phyloP scores from a whole-genome alignment of 108 stramenopile species.

The Cyclotella kingstonii region DNA sequence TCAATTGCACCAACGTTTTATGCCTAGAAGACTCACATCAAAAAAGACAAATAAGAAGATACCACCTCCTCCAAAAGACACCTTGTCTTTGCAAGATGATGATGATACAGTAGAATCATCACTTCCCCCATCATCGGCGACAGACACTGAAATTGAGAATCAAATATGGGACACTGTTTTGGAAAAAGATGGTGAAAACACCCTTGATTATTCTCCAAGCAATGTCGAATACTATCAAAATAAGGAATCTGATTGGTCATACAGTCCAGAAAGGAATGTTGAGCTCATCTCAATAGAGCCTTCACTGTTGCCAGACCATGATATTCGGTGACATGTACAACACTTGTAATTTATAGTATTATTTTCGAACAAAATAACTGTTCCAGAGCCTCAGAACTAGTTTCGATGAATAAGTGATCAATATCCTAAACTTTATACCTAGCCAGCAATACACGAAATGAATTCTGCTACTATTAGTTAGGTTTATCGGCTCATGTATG shows the following conservation, averaged over 20 bases:
- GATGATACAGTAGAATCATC: not conserved
- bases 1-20: conserved; percentile 26
- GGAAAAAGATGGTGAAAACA: not conserved
- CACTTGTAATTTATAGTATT: too few species aligned
- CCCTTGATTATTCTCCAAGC: not conserved
- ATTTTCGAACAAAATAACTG: too few species aligned
- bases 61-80: not conserved
- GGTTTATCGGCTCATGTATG: too few species aligned
- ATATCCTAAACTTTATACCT: too few species aligned
- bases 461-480: too few species aligned
- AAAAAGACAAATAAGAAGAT: conserved; percentile 1
- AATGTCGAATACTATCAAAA: not conserved
- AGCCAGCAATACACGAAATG: too few species aligned
- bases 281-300: conserved; percentile 12
- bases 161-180: not conserved
- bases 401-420: too few species aligned
- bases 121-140: not conserved
- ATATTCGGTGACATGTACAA: conserved; percentile 1
- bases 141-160: not conserved
- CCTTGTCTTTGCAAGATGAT: not conserved
- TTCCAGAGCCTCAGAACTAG: too few species aligned
- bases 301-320: conserved; percentile 32
- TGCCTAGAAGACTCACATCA: not conserved
- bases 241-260: conserved; percentile 5
- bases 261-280: not conserved